Conservation (phyloP, 805 yeast genomes). For the Hanseniaspora singularis region DNA sequence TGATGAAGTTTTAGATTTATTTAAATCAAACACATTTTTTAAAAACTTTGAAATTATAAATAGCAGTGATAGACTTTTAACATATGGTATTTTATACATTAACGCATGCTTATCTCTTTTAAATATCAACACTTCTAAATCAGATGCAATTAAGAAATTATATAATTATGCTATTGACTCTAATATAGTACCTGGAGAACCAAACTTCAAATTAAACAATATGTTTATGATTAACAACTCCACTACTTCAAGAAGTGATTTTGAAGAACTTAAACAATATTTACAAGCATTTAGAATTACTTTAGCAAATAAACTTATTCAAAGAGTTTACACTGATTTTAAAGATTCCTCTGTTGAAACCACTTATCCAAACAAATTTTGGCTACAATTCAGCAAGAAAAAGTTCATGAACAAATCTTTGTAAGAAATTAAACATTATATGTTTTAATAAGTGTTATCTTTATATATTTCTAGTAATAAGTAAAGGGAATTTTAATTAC, state of each 20-base stretch:
- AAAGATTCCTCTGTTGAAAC: conserved; percentile 18
- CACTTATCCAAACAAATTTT: conserved; percentile 66
- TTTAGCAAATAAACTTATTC: conserved; percentile 65
- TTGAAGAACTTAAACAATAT: conserved; percentile 68
- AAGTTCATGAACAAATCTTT: conserved; percentile 89
- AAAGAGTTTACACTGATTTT: conserved; percentile 54
- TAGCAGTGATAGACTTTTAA: conserved; percentile 80
- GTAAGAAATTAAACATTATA: conserved; percentile 20
- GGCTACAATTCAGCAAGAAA: conserved; percentile 93
- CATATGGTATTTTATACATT: conserved; percentile 83
- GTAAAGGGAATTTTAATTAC: too few species aligned
- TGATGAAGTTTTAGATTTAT: conserved; percentile 82
- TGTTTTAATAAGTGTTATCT: neutral
- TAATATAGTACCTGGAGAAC: conserved; percentile 77
- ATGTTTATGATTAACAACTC: conserved; percentile 52
- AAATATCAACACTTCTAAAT: conserved; percentile 35
- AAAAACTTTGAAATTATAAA: conserved; percentile 95
- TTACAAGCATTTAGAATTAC: conserved; percentile 93
- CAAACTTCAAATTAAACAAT: conserved; percentile 83
- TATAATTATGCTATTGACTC: conserved; percentile 73
- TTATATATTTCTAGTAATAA: neutral
- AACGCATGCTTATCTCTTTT: conserved; percentile 72
- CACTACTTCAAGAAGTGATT: conserved; percentile 62
- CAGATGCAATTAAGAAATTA: conserved; percentile 55
- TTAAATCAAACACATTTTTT: conserved; percentile 92